A percentile compares a stretch with the other conserved stretches of the same genome.
These are phyloP conservation scores for Ramichloridium luteum DNA, from an alignment of 2,329 filamentous ascomycete genomes.

Conservation along the genomic window DNA sequence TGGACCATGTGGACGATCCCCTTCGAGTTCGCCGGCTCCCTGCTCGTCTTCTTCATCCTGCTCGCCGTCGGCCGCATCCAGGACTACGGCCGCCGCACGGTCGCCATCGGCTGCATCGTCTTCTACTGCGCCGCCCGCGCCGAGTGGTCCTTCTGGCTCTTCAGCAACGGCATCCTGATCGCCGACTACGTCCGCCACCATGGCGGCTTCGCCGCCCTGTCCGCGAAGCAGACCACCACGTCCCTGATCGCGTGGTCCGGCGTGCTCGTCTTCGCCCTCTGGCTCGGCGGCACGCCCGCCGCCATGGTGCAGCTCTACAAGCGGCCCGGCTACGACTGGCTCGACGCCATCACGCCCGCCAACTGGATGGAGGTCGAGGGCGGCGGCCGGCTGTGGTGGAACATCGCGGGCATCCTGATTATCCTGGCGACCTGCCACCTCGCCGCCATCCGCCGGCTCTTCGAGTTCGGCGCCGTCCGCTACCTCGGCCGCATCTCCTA, in stretches of 20 bases:
- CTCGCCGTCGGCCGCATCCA: constrained; percentile 6
- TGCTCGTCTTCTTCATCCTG: constrained; percentile 10
- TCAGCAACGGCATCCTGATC: constrained; percentile 9
- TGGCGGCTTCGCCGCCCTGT: constrained; percentile 11
- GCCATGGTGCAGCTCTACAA: constrained; percentile 4
- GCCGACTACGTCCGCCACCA: constrained; percentile 10
- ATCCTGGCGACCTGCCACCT: constrained; percentile 10
- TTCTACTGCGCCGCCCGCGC: constrained; percentile 6
- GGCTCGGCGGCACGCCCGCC: constrained; percentile 7
- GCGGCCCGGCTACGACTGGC: constrained; percentile 10
- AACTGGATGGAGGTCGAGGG: constrained; percentile 8
- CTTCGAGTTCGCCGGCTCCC: constrained; percentile 10
- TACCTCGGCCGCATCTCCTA: constrained; percentile 13
- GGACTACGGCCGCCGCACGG: constrained; percentile 4
- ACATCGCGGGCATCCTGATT: constrained; percentile 13
- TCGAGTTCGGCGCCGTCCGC: constrained; percentile 7
- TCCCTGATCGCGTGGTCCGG: constrained; percentile 2
- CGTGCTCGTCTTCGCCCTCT: constrained; percentile 6
- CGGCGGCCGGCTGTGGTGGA: constrained; percentile 10
- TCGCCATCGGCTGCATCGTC: constrained; percentile 5
- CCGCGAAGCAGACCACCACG: not conserved
- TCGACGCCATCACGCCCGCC: constrained; percentile 4
- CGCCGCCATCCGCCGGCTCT: constrained; percentile 5
- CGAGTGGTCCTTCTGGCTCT: constrained; percentile 13
- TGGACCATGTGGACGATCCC: constrained; percentile 18